Conservation (phyloP, 1,284 basidiomycete genomes). For the Heterobasidion parviporum region DNA sequence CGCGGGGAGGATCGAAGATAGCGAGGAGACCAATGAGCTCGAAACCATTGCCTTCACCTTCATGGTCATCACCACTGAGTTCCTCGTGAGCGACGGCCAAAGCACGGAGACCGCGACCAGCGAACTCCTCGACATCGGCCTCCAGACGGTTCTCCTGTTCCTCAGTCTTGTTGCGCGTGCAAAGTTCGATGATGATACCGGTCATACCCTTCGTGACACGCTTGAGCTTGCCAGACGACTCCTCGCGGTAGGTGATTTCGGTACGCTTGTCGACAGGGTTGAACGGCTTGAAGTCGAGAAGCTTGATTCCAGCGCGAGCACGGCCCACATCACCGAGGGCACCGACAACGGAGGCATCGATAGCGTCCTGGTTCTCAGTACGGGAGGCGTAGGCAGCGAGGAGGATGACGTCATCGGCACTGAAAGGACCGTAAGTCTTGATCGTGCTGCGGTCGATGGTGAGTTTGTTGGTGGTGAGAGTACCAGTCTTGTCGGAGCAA, state of each 20-base stretch:
- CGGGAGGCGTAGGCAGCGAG: constrained; percentile 94
- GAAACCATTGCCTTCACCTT: constrained; percentile 89
- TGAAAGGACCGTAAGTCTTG: constrained; percentile 86
- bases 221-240: constrained; percentile 90
- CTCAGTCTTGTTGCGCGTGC: constrained; percentile 93
- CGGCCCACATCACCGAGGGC: constrained; percentile 67
- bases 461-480: constrained; percentile 97
- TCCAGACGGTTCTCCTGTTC: constrained; percentile 89
- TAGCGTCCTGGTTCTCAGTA: constrained; percentile 98
- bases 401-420: constrained; percentile 85
- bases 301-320: constrained; percentile 89
- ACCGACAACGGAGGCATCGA: constrained; percentile 82
- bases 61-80: constrained; percentile 72
- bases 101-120: constrained; percentile 92
- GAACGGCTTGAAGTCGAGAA: constrained; percentile 99
- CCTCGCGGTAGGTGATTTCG: constrained; percentile 95
- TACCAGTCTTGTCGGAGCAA: constrained; percentile 97
- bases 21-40: constrained; percentile 96
- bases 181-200: constrained; percentile 91
- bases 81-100: constrained; percentile 96
- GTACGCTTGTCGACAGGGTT: constrained; percentile 99
- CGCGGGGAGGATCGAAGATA: constrained; percentile 97
- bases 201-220: constrained; percentile 99
- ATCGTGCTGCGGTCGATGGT: constrained; percentile 93
- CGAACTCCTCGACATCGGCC: constrained; percentile 93